phyloP scores from a whole-genome alignment of 257 asterid genomes.

The Craterostigma plantagineum region DNA sequence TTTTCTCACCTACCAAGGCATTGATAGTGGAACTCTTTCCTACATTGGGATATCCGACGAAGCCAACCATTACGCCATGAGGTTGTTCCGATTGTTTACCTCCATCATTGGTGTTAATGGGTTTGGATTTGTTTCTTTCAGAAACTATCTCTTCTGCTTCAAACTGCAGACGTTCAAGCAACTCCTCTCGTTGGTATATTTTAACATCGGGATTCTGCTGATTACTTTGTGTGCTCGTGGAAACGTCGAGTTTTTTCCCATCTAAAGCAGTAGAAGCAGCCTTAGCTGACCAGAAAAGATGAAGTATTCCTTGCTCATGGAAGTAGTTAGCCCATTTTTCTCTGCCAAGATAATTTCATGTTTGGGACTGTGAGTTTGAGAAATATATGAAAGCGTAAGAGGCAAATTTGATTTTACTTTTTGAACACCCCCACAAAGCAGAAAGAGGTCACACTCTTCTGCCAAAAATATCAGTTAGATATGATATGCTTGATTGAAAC shows the following conservation, averaged over 20 bases:
- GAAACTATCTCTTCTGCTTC: conserved; percentile 83
- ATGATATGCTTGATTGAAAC: too few relatives aligned
- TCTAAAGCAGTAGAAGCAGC: conserved; percentile 74
- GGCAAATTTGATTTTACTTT: not conserved
- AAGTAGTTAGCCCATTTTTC: conserved; percentile 78
- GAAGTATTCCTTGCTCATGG: conserved; percentile 57
- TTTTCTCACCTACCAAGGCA: conserved; percentile 86
- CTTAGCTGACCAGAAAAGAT: conserved; percentile 94
- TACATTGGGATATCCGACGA: conserved; percentile 95
- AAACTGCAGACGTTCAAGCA: conserved; percentile 55
- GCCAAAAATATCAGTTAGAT: too few relatives aligned
- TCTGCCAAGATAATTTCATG: conserved; percentile 23
- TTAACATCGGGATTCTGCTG: conserved; percentile 32
- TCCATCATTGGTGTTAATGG: conserved; percentile 9
- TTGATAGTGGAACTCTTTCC: conserved; percentile 99
- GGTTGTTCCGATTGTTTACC: conserved; percentile 13
- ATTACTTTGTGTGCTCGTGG: conserved; percentile 19
- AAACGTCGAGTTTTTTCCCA: conserved; percentile 24
- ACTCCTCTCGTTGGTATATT: conserved; percentile 65
- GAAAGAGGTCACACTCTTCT: too few relatives aligned
- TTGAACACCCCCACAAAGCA: too few relatives aligned
- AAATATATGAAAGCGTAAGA: conserved; percentile 8
- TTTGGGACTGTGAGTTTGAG: not conserved
- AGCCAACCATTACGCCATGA: conserved; percentile 58
- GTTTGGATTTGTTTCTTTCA: conserved; percentile 22